These are phyloP conservation scores for Lentinula guzmanii DNA, from an alignment of 768 basidiomycete species.

Conservation along the genomic window DNA sequence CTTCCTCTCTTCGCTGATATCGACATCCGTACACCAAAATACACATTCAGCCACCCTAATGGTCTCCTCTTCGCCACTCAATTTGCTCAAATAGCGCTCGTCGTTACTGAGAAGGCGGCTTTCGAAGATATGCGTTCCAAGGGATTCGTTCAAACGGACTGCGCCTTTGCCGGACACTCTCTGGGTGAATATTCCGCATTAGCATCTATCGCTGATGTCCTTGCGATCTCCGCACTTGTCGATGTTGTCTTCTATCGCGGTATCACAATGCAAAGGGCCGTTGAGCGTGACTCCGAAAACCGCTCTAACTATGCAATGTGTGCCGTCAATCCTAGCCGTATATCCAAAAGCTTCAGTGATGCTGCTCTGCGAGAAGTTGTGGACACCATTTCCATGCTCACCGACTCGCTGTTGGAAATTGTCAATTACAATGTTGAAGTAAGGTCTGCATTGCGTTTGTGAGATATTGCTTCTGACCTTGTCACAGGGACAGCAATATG, in stretches of 20 bases:
- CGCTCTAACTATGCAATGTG: slow-evolving; percentile 99
- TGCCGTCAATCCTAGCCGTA: slow-evolving; percentile 96
- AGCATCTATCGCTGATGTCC: slow-evolving; percentile 94
- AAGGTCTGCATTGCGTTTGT: slow-evolving; percentile 10
- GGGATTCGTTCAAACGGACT: slow-evolving; percentile 88
- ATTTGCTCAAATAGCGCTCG: slow-evolving; percentile 97
- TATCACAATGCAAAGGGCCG: slow-evolving; percentile 99
- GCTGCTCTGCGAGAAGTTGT: slow-evolving; percentile 96
- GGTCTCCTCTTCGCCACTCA: slow-evolving; percentile 97
- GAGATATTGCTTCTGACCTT: background rate
- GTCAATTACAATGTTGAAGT: slow-evolving; percentile 97
- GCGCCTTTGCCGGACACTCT: slow-evolving; percentile 96
- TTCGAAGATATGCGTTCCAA: slow-evolving; percentile 98
- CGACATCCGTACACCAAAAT: slow-evolving; percentile 87
- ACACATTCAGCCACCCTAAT: slow-evolving; percentile 96
- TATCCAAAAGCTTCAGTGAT: slow-evolving; percentile 92
- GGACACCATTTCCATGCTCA: slow-evolving; percentile 75
- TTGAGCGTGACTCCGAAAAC: slow-evolving; percentile 89
- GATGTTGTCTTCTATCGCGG: slow-evolving; percentile 99
- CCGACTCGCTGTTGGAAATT: slow-evolving; percentile 86
- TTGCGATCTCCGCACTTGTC: slow-evolving; percentile 90
- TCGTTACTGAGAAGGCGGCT: slow-evolving; percentile 96
- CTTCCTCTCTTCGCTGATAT: slow-evolving; percentile 96
- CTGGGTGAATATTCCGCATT: slow-evolving; percentile 98
- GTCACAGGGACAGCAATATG: slow-evolving; percentile 94